Base-by-base conservation (phyloP, 2,329 filamentous ascomycete genomes). In the Leptosphaerulina australis region DNA sequence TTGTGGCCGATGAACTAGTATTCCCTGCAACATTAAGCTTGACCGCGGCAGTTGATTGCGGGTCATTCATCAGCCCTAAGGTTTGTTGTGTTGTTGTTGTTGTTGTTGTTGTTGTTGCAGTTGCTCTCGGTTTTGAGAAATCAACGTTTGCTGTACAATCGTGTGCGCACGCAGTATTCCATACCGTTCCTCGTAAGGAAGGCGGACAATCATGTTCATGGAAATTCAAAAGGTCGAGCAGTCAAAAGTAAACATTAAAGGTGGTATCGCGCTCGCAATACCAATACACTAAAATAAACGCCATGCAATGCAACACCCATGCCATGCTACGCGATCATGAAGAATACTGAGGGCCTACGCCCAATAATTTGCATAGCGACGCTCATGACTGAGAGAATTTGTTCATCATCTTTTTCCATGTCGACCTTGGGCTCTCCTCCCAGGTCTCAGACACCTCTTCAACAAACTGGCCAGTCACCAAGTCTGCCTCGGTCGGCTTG, bases 401-500 rank as follows among this genome's bases (percentile, higher is more conserved):
- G 55, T 60, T 65, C 26, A 65, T 20, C 14, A 62, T 38, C 54
- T 68, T 70, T 59, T 64, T 68, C 69, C 69, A 71, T 31, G 56
- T 50, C 22, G 62, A 67, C 17, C 66, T 54, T 4, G 64, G 57
- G 39, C 57, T 62, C 41, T 72, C 70, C 45, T 73, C 69, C 69
- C 67, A 71, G 1, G 56, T 67, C 35, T 71, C 66, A 5, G 63
- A 40, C 2, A 53, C 28, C 30, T 68, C 67, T 1, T 68, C 67
- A 12, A 68, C 53, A 18, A 66, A 70, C 18, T 74, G 67, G 6
- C 76, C 77, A 14, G 69, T 72, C 11, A 74, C 53, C 14, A 79
- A 56, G 54, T 79, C 77, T 8, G 76, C 76, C 12, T 77, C 73
- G 4, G 54, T 53, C 3, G 75, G 60, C 7, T 68, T 70, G 53